Percentiles rank a stretch among this genome's conserved stretches.
Conservation (phyloP, 257 asterid species). For the Solanum piurae region DNA sequence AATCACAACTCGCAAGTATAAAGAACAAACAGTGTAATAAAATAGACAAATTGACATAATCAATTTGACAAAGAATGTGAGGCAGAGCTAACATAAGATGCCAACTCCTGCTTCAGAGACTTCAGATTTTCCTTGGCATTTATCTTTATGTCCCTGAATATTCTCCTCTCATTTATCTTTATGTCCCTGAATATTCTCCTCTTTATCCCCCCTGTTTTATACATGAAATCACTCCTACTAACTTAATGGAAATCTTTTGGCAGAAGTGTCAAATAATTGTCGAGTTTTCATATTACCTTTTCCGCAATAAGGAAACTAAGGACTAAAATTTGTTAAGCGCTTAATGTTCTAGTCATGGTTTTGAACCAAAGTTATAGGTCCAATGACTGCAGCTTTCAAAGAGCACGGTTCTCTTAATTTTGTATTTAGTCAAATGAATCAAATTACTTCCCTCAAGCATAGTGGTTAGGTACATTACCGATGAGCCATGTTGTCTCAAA, state of each 20-base stretch:
- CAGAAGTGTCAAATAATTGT: background rate
- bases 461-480: background rate
- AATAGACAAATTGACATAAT: background rate
- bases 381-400: background rate
- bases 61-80: background rate
- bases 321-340: background rate
- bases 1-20: background rate
- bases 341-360: background rate
- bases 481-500: background rate
- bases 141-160: background rate
- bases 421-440: background rate
- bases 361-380: background rate
- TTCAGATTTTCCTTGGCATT: background rate
- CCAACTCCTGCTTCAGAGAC: background rate
- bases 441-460: background rate
- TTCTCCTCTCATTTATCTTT: background rate
- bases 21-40: background rate
- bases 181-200: background rate
- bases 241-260: background rate
- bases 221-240: background rate
- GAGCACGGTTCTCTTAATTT: background rate
- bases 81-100: background rate
- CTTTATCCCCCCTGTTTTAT: background rate
- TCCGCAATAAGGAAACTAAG: background rate
- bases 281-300: background rate